Percentiles rank a stretch among this genome's conserved stretches.
Evolutionary conservation across 345 rosid genomes (phyloP).

Genomic region (Aethionema arabicum): DNA sequence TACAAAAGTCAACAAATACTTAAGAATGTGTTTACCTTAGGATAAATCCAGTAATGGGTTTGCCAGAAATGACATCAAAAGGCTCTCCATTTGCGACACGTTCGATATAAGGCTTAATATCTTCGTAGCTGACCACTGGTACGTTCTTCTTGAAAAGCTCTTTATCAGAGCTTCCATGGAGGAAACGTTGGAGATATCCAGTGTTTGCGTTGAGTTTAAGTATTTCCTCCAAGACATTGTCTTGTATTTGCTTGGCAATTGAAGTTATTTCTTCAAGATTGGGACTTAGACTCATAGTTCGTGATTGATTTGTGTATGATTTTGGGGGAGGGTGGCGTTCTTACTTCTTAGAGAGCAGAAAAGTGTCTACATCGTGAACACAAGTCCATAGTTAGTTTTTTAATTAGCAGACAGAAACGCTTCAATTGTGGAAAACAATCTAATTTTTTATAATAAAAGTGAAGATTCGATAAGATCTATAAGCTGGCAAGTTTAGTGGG

Average conservation of each 20-base stretch:
- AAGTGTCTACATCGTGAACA: too few species aligned
- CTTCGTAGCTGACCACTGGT: constrained; percentile 65
- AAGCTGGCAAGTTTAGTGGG: too few species aligned
- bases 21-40: neutral
- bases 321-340: too few species aligned
- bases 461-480: too few species aligned
- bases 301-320: too few species aligned
- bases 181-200: constrained; percentile 42
- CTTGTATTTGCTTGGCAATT: constrained; percentile 27
- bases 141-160: constrained; percentile 50
- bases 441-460: too few species aligned
- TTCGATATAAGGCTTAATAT: constrained; percentile 51
- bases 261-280: neutral
- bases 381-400: too few species aligned
- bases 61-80: constrained; percentile 46
- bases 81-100: constrained; percentile 56
- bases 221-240: constrained; percentile 44
- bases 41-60: constrained; percentile 52
- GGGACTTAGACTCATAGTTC: too few species aligned
- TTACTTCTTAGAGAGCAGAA: too few species aligned
- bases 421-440: too few species aligned
- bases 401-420: too few species aligned
- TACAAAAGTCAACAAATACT: neutral
- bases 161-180: constrained; percentile 41
- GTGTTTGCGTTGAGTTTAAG: constrained; percentile 44